Evolutionary conservation across 352 stramenopile genomes (phyloP), one percentile per base, ranked within the genome.

Genomic region (Phytopythium oedochilum): DNA sequence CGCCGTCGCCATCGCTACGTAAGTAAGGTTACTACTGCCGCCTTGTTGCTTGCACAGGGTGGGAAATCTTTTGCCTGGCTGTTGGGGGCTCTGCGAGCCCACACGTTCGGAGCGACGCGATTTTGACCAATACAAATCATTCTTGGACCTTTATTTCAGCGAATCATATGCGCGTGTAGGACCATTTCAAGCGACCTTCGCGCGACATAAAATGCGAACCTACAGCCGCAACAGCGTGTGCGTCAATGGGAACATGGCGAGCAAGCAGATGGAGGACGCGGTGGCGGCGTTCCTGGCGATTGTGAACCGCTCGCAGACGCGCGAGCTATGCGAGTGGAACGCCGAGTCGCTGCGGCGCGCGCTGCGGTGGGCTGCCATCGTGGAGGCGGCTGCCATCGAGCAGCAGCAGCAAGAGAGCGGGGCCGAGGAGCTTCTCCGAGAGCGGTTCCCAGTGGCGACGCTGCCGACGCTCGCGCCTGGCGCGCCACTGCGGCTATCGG

Each of bases 321-420:
- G 59, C 25, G 58, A 81, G 32, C 52, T 83, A 35, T 65, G 74
- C 47, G 58, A 81, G 51, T 86, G 75, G 72, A 81, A 83, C 56
- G 46, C 65, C 36, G 62, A 79, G 55, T 83, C 72, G 29, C 65
- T 86, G 12, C 32, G 70, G 10, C 52, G 72, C 42, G 68, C 70
- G 55, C 39, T 78, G 40, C 57, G 78, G 52, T 83, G 72, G 75
- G 65, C 70, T 0, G 56, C 25, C 22, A 52, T 63, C 53, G 66
- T 75, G 12, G 72, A 83, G 62, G 60, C 60, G 36, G 12, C 14
- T 17, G 28, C 25, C 29, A 11, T 17, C 32, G 55, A 66, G 15
- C 32, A 58, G 20, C 53, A 51, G 25, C 57, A 64, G 35, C 50
- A 59, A n/a, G 49, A 63, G 15, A 55, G 56, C 22, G 42, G 71